Conservation (phyloP, 2,329 filamentous ascomycete species). For the Nigrograna mackinnonii region DNA sequence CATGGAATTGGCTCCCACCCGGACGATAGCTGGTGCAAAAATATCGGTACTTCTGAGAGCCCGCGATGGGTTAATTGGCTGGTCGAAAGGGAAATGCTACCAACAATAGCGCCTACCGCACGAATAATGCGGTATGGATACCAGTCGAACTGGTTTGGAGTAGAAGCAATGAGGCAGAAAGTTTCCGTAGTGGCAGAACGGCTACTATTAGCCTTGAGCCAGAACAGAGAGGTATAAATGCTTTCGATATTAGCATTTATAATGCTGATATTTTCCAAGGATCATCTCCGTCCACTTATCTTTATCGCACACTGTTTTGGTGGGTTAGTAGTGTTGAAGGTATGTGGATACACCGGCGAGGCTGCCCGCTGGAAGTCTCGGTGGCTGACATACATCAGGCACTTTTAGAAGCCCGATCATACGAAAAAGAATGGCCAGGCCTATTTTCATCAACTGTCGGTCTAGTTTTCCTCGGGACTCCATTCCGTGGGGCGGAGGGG, state of each 20-base stretch:
- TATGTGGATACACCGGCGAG: conserved; percentile 6
- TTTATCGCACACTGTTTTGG: conserved; percentile 30
- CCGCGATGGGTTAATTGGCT: conserved; percentile 29
- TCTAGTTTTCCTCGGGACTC: conserved; percentile 26
- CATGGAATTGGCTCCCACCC: conserved; percentile 31
- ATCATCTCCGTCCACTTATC: conserved; percentile 19
- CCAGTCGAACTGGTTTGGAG: conserved; percentile 27
- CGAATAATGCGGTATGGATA: conserved; percentile 34
- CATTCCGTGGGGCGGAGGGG: conserved; percentile 25
- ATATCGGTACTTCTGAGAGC: conserved; percentile 18
- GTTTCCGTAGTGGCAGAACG: conserved; percentile 20
- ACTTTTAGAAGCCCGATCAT: conserved; percentile 14
- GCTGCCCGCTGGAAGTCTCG: conserved; percentile 3
- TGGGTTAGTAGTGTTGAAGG: conserved; percentile 28
- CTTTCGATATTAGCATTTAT: neutral
- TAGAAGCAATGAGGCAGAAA: conserved; percentile 21
- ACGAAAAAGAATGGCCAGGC: conserved; percentile 19
- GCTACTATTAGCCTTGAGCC: conserved; percentile 17
- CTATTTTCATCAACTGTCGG: conserved; percentile 21
- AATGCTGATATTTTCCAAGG: conserved; percentile 10
- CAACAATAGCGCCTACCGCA: conserved; percentile 19
- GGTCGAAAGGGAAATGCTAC: conserved; percentile 21
- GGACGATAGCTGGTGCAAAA: conserved; percentile 32
- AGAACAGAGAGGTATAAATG: conserved; percentile 19
- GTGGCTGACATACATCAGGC: conserved; percentile 15